These are phyloP conservation scores for Neofusicoccum sp. DNA, from an alignment of 2,329 filamentous ascomycete species.

Conservation along the genomic window DNA sequence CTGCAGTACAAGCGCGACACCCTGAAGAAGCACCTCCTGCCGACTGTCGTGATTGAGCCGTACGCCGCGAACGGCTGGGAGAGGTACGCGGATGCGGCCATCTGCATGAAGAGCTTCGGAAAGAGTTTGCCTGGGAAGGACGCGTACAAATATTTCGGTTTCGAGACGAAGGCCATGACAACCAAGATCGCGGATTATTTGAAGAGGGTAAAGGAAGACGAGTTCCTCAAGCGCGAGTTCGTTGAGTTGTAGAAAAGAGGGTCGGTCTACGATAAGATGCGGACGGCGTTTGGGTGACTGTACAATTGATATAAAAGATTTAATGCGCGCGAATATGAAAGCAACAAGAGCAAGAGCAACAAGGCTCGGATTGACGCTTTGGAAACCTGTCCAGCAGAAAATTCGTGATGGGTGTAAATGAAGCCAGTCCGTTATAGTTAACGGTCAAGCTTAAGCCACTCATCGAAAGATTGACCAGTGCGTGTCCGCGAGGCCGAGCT, in stretches of 20 bases:
- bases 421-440: too few relatives aligned
- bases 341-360: too few relatives aligned
- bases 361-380: too few relatives aligned
- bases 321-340: too few relatives aligned
- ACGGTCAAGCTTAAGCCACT: too few relatives aligned
- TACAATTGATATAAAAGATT: too few relatives aligned
- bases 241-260: slow-evolving; percentile 31
- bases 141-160: slow-evolving; percentile 61
- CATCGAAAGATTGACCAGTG: too few relatives aligned
- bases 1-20: slow-evolving; percentile 51
- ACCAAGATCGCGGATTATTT: slow-evolving; percentile 42
- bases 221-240: slow-evolving; percentile 33
- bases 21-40: slow-evolving; percentile 47
- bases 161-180: slow-evolving; percentile 51
- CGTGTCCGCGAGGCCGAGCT: too few relatives aligned
- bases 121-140: slow-evolving; percentile 58
- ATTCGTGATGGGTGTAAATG: too few relatives aligned
- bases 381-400: too few relatives aligned
- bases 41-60: slow-evolving; percentile 62
- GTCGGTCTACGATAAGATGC: too few relatives aligned
- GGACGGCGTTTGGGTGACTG: too few relatives aligned
- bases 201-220: slow-evolving; percentile 39
- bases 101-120: slow-evolving; percentile 58
- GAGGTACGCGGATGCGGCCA: slow-evolving; percentile 60
- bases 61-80: slow-evolving; percentile 63